These are phyloP conservation scores for Rosellinia necatrix DNA, from an alignment of 2,329 filamentous ascomycete species.

Conservation along the genomic window DNA sequence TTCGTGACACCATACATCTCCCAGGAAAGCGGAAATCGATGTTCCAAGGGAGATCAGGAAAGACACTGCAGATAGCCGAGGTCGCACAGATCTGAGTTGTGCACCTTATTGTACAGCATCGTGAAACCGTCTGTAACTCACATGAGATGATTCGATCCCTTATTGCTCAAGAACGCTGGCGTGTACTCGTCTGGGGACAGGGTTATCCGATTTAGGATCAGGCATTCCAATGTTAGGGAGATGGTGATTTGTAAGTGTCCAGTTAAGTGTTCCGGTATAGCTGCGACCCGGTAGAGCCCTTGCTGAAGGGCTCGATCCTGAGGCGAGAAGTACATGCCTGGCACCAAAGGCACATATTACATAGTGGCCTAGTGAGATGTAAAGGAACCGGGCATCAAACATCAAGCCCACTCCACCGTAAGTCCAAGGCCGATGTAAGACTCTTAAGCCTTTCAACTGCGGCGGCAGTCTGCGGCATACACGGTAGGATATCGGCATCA, in stretches of 20 bases:
- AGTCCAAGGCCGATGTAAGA: no score
- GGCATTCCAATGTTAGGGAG: background rate
- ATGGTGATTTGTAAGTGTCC: background rate
- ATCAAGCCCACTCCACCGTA: background rate
- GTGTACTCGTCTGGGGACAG: constrained; percentile 14
- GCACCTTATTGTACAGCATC: constrained; percentile 38
- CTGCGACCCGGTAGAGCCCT: background rate
- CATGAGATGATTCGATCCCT: constrained; percentile 27
- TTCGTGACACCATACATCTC: constrained; percentile 34
- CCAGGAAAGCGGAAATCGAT: constrained; percentile 38
- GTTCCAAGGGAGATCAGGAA: constrained; percentile 39
- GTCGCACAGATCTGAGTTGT: constrained; percentile 41
- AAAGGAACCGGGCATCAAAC: background rate
- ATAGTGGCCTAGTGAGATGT: background rate
- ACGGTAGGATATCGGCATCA: background rate
- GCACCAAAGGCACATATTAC: constrained; percentile 1
- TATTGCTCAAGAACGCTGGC: constrained; percentile 10
- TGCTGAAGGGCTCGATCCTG: background rate
- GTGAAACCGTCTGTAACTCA: constrained; percentile 38
- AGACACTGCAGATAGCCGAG: constrained; percentile 42
- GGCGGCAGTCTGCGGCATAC: background rate
- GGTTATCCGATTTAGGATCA: constrained; percentile 12
- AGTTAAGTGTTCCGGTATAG: constrained; percentile 21
- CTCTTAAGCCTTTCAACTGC: background rate
- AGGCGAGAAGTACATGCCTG: constrained; percentile 14